Evolutionary conservation across 2,329 filamentous ascomycete genomes (phyloP).

Genomic region (Verticillium albo-atrum): DNA sequence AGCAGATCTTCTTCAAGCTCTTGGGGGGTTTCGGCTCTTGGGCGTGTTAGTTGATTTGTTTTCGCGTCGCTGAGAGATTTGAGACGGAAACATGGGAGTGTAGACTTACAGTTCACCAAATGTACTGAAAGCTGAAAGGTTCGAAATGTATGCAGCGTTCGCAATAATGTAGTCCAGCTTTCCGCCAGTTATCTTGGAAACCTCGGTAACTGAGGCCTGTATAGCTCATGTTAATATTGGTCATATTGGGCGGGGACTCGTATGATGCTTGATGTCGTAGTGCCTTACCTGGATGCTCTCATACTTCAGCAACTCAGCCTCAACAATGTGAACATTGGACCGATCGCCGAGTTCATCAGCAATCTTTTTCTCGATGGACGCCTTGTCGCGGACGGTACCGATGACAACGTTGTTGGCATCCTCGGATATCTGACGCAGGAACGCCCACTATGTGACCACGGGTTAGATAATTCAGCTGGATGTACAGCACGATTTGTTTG

Average conservation of each 20-base stretch:
- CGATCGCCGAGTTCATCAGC: constrained; percentile 28
- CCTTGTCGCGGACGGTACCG: constrained; percentile 42
- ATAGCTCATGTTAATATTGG: too few species aligned
- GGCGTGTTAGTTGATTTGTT: too few species aligned
- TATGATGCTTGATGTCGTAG: too few species aligned
- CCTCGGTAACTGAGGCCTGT: constrained; percentile 15
- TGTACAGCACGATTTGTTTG: background rate
- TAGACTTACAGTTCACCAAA: constrained; percentile 31
- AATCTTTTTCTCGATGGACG: constrained; percentile 35
- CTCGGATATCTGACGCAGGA: constrained; percentile 16
- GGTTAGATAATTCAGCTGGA: background rate
- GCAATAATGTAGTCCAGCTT: constrained; percentile 47
- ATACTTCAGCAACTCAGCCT: constrained; percentile 38
- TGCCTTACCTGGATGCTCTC: constrained; percentile 22
- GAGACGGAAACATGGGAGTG: background rate
- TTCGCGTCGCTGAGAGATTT: too few species aligned
- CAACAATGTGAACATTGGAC: constrained; percentile 31
- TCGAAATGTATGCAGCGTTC: constrained; percentile 38
- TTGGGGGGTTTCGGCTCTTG: background rate
- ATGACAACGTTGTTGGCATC: constrained; percentile 31
- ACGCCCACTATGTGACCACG: background rate
- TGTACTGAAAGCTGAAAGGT: constrained; percentile 16
- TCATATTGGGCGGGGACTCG: too few species aligned
- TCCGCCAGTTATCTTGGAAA: constrained; percentile 27
- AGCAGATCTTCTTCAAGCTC: constrained; percentile 17